Percentiles rank a stretch among this genome's conserved stretches.
Conservation (phyloP, 305 asterid species). For the Fraxinus sp. region DNA sequence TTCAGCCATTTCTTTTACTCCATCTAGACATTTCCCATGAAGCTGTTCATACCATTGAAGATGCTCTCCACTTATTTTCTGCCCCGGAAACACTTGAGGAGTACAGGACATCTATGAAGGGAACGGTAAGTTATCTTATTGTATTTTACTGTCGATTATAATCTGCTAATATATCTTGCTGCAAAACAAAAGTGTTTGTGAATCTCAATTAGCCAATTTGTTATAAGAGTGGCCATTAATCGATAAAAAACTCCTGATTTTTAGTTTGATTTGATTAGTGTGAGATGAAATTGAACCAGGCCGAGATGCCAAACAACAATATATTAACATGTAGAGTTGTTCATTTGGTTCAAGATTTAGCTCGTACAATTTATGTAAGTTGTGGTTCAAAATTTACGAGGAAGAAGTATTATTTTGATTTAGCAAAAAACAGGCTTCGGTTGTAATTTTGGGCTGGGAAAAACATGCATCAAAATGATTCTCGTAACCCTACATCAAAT, state of each 20-base stretch:
- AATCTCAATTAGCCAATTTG: not conserved
- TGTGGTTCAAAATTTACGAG: not conserved
- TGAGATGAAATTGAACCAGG: not conserved
- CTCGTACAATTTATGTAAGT: not conserved
- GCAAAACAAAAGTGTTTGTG: not conserved
- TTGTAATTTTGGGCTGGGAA: not conserved
- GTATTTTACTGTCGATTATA: not conserved
- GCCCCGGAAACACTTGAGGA: slow-evolving; percentile 83
- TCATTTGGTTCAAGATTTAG: not conserved
- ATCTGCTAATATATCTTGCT: not conserved
- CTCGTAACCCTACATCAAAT: not conserved
- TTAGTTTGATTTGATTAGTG: not conserved
- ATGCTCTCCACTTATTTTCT: slow-evolving; percentile 68
- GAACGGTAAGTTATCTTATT: slow-evolving; percentile 47
- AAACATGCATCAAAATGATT: not conserved
- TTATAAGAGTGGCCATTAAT: not conserved
- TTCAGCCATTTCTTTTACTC: slow-evolving; percentile 78
- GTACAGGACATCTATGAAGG: slow-evolving; percentile 61
- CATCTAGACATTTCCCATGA: slow-evolving; percentile 84
- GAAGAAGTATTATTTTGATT: not conserved
- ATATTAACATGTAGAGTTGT: not conserved
- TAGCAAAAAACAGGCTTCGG: not conserved
- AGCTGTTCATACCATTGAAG: slow-evolving; percentile 65
- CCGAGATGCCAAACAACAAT: not conserved
- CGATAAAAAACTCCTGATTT: not conserved